Evolutionary conservation across 192 early-diverging fungal species (phyloP), one percentile per base, ranked within the genome.

Genomic region (Backusella westeae): DNA sequence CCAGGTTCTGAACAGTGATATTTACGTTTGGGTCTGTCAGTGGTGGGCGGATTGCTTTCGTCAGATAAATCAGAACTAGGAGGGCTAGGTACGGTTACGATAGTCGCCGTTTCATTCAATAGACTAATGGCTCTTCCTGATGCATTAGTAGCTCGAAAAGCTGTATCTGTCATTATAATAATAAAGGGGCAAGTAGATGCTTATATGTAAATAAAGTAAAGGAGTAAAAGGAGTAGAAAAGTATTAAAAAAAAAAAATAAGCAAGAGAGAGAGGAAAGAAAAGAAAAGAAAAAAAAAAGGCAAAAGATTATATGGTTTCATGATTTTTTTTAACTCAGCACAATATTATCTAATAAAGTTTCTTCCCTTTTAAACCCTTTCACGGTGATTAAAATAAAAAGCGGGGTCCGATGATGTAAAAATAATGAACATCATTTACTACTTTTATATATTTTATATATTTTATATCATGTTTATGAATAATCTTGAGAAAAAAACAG

Each of bases 1-100:
- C 86, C 85, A 6, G 80, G 86, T 41, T 77, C 87, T 6, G 82
- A 49, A 80, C 94, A 95, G 69, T 84, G 82, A 85, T 94, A 93
- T 78, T 91, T 92, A 80, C 94, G 87, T 82, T 92, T 93, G 0
- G 81, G 34, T 34, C 26, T 17, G 26, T 39, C 41, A 29, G 70
- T 46, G 17, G 39, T 23, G 21, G 6, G 14, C 34, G 38, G 17
- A 41, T 23, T 69, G 4, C 35, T 69, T 36, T 74, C 53, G 32
- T 74, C 72, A 12, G 72, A 63, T 38, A 65, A 15, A 14, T 56
- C 72, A 21, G 72, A 65, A 8, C 53, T 41, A 4, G 72, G 35
- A 26, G 56, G 72, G 19, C 52, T 63, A 26, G 72, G 72, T 1
- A 32, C 35, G 0, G 34, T 38, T n/a, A 41, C 9, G 9, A 71